Conservation (phyloP, 106 monocot genomes). For the Acorus calamus region DNA sequence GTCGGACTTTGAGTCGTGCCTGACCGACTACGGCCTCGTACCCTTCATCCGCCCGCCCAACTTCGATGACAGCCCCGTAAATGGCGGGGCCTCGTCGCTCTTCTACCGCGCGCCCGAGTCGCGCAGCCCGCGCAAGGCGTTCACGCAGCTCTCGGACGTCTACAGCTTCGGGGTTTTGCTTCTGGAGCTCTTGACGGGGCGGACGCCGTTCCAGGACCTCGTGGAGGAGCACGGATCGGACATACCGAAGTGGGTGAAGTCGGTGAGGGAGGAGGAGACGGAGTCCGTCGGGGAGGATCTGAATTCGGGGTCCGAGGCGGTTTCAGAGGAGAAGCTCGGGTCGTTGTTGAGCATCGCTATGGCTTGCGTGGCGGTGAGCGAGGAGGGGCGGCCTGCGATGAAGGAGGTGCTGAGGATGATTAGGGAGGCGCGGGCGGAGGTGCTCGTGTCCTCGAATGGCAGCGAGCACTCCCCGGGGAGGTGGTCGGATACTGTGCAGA, state of each 20-base stretch:
- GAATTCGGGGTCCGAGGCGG: constrained; percentile 16
- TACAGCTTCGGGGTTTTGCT: constrained; percentile 90
- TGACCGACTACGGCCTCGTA: constrained; percentile 77
- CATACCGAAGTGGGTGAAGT: constrained; percentile 66
- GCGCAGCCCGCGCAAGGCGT: constrained; percentile 15
- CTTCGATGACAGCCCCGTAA: constrained; percentile 9
- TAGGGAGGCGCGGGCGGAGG: constrained; percentile 78
- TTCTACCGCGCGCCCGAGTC: constrained; percentile 81
- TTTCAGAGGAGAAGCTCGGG: constrained; percentile 51
- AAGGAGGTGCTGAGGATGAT: constrained; percentile 84
- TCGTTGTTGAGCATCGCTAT: constrained; percentile 50
- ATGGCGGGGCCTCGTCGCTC: constrained; percentile 29
- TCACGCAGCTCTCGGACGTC: constrained; percentile 63
- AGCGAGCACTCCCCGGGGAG: constrained; percentile 73
- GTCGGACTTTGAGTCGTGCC: constrained; percentile 94
- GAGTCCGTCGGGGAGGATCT: constrained; percentile 45
- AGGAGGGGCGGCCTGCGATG: constrained; percentile 35
- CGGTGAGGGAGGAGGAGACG: constrained; percentile 69
- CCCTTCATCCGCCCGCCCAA: constrained; percentile 28
- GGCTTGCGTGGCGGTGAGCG: constrained; percentile 32
- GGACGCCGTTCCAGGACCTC: constrained; percentile 79
- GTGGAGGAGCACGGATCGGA: constrained; percentile 62
- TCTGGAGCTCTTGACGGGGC: constrained; percentile 83
- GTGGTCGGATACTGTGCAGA: constrained; percentile 87
- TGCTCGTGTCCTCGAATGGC: constrained; percentile 49